Base-by-base conservation (phyloP, 2,329 filamentous ascomycete species). In the Colletotrichum sp. region DNA sequence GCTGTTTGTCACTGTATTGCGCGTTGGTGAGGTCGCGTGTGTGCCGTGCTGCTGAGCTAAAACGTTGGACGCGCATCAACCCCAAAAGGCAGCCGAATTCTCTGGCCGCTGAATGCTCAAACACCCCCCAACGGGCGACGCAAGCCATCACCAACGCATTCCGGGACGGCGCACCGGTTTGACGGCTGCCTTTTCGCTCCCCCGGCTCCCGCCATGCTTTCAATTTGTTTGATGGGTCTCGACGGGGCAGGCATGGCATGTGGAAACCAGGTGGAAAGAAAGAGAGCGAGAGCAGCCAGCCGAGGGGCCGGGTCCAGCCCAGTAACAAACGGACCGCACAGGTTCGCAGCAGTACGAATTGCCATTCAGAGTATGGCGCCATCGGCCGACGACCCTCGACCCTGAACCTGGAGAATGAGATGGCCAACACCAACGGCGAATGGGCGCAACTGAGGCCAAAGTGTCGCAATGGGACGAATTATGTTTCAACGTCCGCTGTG, bases 71-170 rank as follows among this genome's bases (percentile, higher is more conserved):
- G 26, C 74, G 65, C 52, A 67, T 52, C 26, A 57, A 26, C 12
- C 9, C 30, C 15, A 30, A 12, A 63, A 78, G 65, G 65, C 76
- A 77, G 73, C 67, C 73, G 69, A 70, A 74, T 77, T 74, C 64
- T 70, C 64, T 69, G 52, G 44, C 28, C 57, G 26, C 64, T 65
- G 39, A 73, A 36, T 73, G 68, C 55, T 67, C 59, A 32, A 24
- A 36, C 26, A 24, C 63, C 16, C 16, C 39, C 28, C 28, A 36
- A 66, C 34, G 30, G 69, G 16, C 64, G 65, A 72, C 69, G 69
- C 69, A 75, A 72, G 36, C 30, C 63, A 72, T 72, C 32, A 34
- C 30, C 15, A 68, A 72, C 24, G 30, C n/a, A 39, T 55, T 63
- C 10, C 49, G 52, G 72, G 49, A 65, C 59, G 60, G 60, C 44